Base-by-base conservation (phyloP, 768 basidiomycete genomes). In the Serendipita sp. region DNA sequence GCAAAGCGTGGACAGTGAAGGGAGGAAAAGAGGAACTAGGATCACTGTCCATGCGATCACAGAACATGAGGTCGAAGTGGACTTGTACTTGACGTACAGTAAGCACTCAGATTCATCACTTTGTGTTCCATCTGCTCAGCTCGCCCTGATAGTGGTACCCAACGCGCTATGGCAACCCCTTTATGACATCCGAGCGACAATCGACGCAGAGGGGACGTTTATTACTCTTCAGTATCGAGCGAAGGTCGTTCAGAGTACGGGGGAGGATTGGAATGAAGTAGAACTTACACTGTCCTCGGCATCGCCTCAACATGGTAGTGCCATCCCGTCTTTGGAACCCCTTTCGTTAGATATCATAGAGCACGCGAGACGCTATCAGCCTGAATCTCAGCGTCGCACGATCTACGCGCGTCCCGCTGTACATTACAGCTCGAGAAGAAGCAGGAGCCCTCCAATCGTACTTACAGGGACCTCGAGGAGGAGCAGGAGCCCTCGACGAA, bases 171-270 rank as follows among this genome's bases (percentile, higher is more conserved):
- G 82, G 82, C 69, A 70, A 17, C 79, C 82, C 1, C 75, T 75
- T 2, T 84, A 84, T 66, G 83, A 84, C 65, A 75, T 85, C 0
- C 78, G 82, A 63, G 81, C 82, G 2, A 74, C 73, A 0, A 79
- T 76, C 20, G 67, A 24, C 30, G 5, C 53, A 9, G n/a, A 78
- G 2, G 76, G 76, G 0, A 68, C 76, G 3, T 67, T 73, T 0
- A 75, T 82, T 26, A 65, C 75, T 2, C 73, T 85, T 9, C 77
- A 81, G 64, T 84, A 83, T 66, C 78, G 79, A 26, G 81, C 82
- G 0, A 72, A 75, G 30, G 73, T 84, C 58, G 71, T 68, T 0
- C 82, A 85, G 66, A 70, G 69, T 65, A 82, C 83, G 0, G 83
- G 83, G 13, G 83, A 85, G 66, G 79, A 82, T 64, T 85, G 83